These are phyloP conservation scores for Pestalotiopsis sp. DNA, from an alignment of 2,329 filamentous ascomycete genomes.

Conservation along the genomic window DNA sequence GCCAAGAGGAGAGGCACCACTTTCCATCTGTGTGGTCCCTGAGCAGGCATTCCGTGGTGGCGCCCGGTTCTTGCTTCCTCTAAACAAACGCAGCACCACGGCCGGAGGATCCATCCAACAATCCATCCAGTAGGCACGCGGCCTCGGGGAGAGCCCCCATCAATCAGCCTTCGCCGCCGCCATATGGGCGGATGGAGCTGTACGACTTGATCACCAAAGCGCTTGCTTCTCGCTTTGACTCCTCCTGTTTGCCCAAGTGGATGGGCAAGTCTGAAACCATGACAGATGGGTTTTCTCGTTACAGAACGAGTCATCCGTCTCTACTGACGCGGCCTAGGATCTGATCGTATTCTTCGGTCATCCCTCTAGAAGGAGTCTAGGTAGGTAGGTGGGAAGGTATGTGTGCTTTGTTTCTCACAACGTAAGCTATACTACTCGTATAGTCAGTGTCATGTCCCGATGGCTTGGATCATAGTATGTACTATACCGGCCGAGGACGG, in stretches of 20 bases:
- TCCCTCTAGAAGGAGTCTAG: not conserved
- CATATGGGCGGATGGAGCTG: not conserved
- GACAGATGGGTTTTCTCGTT: conserved; percentile 11
- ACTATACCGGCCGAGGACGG: not conserved
- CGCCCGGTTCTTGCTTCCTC: not conserved
- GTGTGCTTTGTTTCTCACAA: not conserved
- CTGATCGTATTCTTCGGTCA: not conserved
- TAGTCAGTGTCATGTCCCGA: not conserved
- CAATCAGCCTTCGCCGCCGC: conserved; percentile 1
- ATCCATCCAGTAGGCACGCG: not conserved
- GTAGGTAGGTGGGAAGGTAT: not conserved
- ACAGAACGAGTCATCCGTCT: conserved; percentile 8
- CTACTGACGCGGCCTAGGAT: conserved; percentile 6
- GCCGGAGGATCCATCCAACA: not conserved
- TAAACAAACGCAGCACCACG: conserved; percentile 2
- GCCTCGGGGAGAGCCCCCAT: not conserved
- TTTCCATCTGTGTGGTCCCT: conserved; percentile 5
- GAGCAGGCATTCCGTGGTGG: not conserved
- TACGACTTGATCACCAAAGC: not conserved
- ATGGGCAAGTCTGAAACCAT: conserved; percentile 11
- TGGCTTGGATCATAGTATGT: not conserved
- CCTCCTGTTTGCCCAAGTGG: conserved; percentile 10
- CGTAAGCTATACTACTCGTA: not conserved
- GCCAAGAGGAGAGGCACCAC: not conserved
- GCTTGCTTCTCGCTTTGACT: conserved; percentile 5